phyloP scores from a whole-genome alignment of 257 asterid species.

The Forsythia suspensa region DNA sequence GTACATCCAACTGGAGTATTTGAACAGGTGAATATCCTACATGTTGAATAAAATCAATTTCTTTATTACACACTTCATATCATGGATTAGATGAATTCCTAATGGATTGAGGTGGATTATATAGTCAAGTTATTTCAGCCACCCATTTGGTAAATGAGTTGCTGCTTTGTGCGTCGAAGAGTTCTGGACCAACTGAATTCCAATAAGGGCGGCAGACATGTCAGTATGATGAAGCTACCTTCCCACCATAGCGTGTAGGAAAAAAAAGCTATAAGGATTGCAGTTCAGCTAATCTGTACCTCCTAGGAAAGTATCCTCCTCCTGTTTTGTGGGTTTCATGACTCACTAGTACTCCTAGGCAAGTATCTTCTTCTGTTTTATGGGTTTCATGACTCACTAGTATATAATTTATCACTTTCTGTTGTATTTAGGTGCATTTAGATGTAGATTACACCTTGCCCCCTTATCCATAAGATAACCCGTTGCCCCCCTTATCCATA shows the following conservation, averaged over 20 bases:
- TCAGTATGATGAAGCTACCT: slow-evolving; percentile 48
- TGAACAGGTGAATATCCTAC: slow-evolving; percentile 6
- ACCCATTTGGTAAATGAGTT: slow-evolving; percentile 29
- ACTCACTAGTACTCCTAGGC: slow-evolving; percentile 18
- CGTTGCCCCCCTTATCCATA: too few relatives aligned
- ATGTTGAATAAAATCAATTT: slow-evolving; percentile 3
- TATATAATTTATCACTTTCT: too few relatives aligned
- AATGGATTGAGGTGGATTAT: slow-evolving; percentile 20
- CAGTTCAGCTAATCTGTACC: slow-evolving; percentile 16
- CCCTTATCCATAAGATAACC: too few relatives aligned
- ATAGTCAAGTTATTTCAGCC: slow-evolving; percentile 41
- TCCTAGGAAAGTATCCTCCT: slow-evolving; percentile 70
- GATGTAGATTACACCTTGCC: too few relatives aligned
- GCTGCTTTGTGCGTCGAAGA: slow-evolving; percentile 31
- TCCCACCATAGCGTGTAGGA: slow-evolving; percentile 9
- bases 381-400: too few relatives aligned
- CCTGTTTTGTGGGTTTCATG: slow-evolving; percentile 35
- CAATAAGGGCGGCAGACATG: slow-evolving; percentile 32
- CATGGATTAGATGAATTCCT: not conserved
- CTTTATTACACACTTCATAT: slow-evolving; percentile 20
- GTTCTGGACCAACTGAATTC: not conserved
- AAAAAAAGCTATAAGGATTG: too few relatives aligned
- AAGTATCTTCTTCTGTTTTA: too few relatives aligned
- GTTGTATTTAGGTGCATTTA: too few relatives aligned
- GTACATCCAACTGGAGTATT: slow-evolving; percentile 11